Evolutionary conservation across 345 rosid genomes (phyloP), one percentile per base, ranked within the genome.

Genomic region (Lepidium africanum): DNA sequence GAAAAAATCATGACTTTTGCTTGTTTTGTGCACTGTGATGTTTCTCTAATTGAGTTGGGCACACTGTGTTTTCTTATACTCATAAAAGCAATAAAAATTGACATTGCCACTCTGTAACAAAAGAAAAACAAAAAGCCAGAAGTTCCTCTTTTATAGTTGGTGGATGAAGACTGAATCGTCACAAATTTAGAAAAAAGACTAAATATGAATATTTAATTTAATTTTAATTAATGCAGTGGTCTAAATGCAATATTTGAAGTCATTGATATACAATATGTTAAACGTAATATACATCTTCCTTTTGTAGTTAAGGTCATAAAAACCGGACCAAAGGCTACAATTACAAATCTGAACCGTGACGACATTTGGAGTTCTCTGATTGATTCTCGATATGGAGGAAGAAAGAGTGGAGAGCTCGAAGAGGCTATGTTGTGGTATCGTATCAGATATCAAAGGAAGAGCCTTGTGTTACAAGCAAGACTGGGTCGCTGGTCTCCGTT

Each of bases 401-500:
- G 16, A 23, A 76, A 82, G 79, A 68, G 81, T 83, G 83, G 81
- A 68, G 70, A 69, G 17, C 67, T 55, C 81, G 3, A 85, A 42
- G 67, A 67, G 76, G 23, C 87, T 82, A 7, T 82, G 82, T 47
- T 65, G 74, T 59, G 97, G 97, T 1, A 71, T 90, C 10, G 17
- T 63, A 13, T 65, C 43, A 12, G 95, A 90, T 77, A 55, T 90
- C 12, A 73, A 60, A 69, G 87, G 84, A 75, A 81, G 97, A 80
- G 49, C 71, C 67, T 66, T 70, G 41, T 87, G 87, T 57, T 90
- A 87, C 71, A 83, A 82, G 76, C 84, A 84, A 73, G 95, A 90
- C 27, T 87, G 95, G 95, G 17, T 69, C 68, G 51, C 21, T 25
- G 92, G 88, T 35, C 58, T 87, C 10, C 76, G 77, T 38, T 78